Evolutionary conservation across 495 filamentous ascomycete species (phyloP).

Genomic region (Tuber umbilicatum): DNA sequence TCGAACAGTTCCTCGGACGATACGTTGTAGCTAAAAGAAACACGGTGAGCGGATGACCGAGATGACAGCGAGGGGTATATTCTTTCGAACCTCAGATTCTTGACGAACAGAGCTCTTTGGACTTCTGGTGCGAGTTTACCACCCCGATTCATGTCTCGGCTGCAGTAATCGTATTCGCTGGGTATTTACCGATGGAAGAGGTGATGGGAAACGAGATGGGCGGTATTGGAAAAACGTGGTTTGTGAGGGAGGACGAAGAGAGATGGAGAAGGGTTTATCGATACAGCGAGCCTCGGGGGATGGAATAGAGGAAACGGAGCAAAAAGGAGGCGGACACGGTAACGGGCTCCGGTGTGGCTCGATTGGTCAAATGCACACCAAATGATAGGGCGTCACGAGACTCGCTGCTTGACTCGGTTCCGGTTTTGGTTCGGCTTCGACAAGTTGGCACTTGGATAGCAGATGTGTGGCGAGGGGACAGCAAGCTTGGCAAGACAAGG

Average conservation of each 20-base stretch:
- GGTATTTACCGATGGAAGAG: constrained; percentile 8
- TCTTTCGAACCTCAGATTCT: constrained; percentile 77
- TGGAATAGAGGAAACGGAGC: constrained; percentile 21
- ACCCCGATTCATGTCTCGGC: constrained; percentile 66
- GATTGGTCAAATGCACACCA: background rate
- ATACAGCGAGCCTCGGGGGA: background rate
- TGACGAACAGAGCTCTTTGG: constrained; percentile 89
- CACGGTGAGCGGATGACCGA: constrained; percentile 7
- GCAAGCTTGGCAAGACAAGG: background rate
- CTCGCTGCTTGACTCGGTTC: background rate
- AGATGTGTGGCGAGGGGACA: background rate
- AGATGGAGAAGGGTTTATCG: constrained; percentile 18
- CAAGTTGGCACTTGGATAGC: background rate
- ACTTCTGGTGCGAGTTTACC: constrained; percentile 93
- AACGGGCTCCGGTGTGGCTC: constrained; percentile 7
- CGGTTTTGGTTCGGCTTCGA: background rate
- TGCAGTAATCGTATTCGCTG: constrained; percentile 8
- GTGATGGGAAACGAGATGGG: constrained; percentile 16
- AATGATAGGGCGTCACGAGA: background rate
- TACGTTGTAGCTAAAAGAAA: constrained; percentile 72
- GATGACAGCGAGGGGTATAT: constrained; percentile 33
- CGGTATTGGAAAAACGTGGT: constrained; percentile 8
- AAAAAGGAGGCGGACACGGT: constrained; percentile 30
- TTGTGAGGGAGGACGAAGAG: constrained; percentile 6
- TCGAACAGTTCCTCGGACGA: constrained; percentile 90